phyloP scores from a whole-genome alignment of 805 yeast genomes.

The Torulaspora indica region DNA sequence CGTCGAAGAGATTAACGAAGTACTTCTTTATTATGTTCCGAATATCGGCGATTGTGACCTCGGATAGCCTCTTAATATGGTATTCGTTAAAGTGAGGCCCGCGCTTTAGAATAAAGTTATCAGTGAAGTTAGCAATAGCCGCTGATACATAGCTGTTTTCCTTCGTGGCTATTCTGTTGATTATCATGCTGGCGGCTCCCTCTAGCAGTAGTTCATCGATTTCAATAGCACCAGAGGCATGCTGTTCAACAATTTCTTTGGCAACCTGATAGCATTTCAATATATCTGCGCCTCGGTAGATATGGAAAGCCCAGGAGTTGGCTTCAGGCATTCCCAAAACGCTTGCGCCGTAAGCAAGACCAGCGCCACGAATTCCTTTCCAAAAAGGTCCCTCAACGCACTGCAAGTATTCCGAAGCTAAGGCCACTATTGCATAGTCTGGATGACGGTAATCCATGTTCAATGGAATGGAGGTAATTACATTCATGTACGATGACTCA shows the following conservation, averaged over 20 bases:
- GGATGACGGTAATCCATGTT: constrained; percentile 41
- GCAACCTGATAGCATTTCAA: constrained; percentile 58
- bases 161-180: constrained; percentile 61
- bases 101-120: constrained; percentile 60
- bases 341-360: constrained; percentile 85
- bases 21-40: constrained; percentile 47
- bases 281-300: constrained; percentile 83
- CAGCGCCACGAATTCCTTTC: constrained; percentile 93
- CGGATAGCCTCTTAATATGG: constrained; percentile 50
- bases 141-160: constrained; percentile 65
- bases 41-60: constrained; percentile 44
- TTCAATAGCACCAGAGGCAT: constrained; percentile 47
- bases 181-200: constrained; percentile 73
- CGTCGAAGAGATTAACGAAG: constrained; percentile 59
- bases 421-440: constrained; percentile 64
- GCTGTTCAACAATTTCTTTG: constrained; percentile 56
- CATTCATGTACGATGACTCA: constrained; percentile 66
- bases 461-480: constrained; percentile 55
- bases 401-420: constrained; percentile 71
- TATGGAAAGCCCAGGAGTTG: constrained; percentile 59
- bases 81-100: constrained; percentile 59
- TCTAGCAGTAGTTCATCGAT: constrained; percentile 59
- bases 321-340: constrained; percentile 56
- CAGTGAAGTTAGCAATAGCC: constrained; percentile 60
- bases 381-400: constrained; percentile 96